Evolutionary conservation across 2,329 filamentous ascomycete species (phyloP), one percentile per base, ranked within the genome.

Genomic region (Colletotrichum phormii): DNA sequence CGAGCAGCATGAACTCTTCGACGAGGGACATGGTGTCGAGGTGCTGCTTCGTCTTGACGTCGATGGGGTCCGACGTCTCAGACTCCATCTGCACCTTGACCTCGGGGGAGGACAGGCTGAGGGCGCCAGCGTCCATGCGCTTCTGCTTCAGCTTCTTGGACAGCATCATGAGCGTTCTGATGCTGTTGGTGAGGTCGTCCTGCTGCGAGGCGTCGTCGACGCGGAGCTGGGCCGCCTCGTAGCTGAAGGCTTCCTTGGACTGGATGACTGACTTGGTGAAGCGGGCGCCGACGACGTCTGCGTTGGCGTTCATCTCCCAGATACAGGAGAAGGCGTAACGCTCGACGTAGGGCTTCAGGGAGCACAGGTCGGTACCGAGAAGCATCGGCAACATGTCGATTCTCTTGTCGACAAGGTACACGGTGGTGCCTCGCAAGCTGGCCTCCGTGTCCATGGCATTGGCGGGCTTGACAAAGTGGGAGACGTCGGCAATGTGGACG

Each of bases 361-460:
- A 99, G 84, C 97, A 99, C 1, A 99, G 87, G 79, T 99, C 95
- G 0, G 97, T 99, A 71, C 97, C 97, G 13, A 99, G 91, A 37
- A 99, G 91, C 89, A 95, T 95, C 1, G 97, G 97, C 82, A 99
- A 89, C 97, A 99, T 99, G 86, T 99, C 97, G 78, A 99, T 99
- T 78, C 97, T 95, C 87, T 99, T 99, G 83, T 99, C 97, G 3
- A 99, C 97, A 18, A 99, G 87, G 81, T 99, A 99, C 33, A 99
- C 97, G 0, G 96, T 98, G 5, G 97, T 98, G 74, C 97, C 97
- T 78, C 97, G 93, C 79, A 97, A 91, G 79, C 95, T 97, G 3
- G 97, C 97, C 84, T 99, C 97, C 60, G 92, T 90, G 81, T 99
- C 97, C 97, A 99, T 99, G 66, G 97, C 93, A 79, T 96, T 99